Evolutionary conservation across 768 basidiomycete genomes (phyloP).

Genomic region (Crassisporium funariophilum): DNA sequence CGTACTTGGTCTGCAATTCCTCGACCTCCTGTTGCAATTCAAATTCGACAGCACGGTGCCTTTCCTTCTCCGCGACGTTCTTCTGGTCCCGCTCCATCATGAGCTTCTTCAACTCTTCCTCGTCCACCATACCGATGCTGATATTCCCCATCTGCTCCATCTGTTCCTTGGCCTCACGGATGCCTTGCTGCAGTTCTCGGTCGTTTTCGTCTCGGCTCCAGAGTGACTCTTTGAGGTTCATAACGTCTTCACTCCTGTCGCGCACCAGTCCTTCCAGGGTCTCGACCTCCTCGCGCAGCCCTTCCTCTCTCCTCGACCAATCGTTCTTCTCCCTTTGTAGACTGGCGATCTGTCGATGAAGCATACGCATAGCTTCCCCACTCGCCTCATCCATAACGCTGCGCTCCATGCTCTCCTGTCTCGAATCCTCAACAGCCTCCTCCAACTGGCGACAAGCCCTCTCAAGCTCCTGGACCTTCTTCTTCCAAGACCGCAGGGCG

Average conservation of each 20-base stretch:
- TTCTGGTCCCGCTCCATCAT: slow-evolving; percentile 43
- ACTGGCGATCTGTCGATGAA: slow-evolving; percentile 79
- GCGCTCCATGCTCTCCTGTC: slow-evolving; percentile 78
- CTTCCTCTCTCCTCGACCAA: slow-evolving; percentile 43
- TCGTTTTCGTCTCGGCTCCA: slow-evolving; percentile 55
- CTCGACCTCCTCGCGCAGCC: slow-evolving; percentile 46
- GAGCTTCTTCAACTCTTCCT: slow-evolving; percentile 44
- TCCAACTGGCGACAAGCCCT: slow-evolving; percentile 65
- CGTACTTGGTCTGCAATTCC: slow-evolving; percentile 43
- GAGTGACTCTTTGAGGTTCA: slow-evolving; percentile 46
- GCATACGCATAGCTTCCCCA: slow-evolving; percentile 73
- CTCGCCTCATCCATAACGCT: slow-evolving; percentile 87
- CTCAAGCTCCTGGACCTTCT: slow-evolving; percentile 77
- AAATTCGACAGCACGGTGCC: slow-evolving; percentile 41
- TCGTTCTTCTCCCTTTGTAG: slow-evolving; percentile 69
- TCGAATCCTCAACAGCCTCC: slow-evolving; percentile 85
- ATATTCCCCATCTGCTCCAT: slow-evolving; percentile 58
- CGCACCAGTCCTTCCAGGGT: slow-evolving; percentile 50
- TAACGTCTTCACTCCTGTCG: slow-evolving; percentile 45
- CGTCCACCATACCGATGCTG: slow-evolving; percentile 43
- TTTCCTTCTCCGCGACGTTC: slow-evolving; percentile 42
- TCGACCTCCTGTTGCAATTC: slow-evolving; percentile 55
- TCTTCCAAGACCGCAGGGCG: slow-evolving; percentile 65
- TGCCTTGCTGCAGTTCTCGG: slow-evolving; percentile 52
- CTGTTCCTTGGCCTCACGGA: slow-evolving; percentile 58